These are phyloP conservation scores for Rhodomyrtus tomentosa DNA, from an alignment of 345 rosid genomes.

Conservation along the genomic window DNA sequence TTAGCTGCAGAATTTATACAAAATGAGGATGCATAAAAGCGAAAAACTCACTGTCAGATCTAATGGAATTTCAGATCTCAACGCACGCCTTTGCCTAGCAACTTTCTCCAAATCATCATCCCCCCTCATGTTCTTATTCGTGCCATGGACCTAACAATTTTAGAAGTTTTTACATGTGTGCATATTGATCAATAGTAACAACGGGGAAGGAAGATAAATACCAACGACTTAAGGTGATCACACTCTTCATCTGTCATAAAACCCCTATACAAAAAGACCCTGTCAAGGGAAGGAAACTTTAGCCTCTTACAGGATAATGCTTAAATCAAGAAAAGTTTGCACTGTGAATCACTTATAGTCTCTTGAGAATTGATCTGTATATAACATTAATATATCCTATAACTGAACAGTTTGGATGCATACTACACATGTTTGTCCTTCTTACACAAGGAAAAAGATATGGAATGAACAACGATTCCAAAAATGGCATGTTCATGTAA, in stretches of 20 bases:
- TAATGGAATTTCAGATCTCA: conserved; percentile 19
- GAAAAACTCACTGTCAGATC: conserved; percentile 28
- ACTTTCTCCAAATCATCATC: conserved; percentile 9
- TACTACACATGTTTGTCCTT: background rate
- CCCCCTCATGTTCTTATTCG: conserved; percentile 3
- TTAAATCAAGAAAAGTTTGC: background rate
- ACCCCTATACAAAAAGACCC: conserved; percentile 63
- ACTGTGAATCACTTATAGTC: background rate
- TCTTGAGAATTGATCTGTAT: background rate
- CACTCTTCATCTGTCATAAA: conserved; percentile 72
- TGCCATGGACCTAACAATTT: conserved; percentile 20
- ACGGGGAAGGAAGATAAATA: conserved; percentile 9
- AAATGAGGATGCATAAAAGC: background rate
- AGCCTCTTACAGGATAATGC: background rate
- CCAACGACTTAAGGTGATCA: conserved; percentile 61
- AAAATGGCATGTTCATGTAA: background rate
- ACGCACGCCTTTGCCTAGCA: conserved; percentile 14
- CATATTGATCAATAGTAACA: background rate
- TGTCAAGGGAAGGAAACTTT: conserved; percentile 14
- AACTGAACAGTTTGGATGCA: background rate
- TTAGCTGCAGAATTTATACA: background rate
- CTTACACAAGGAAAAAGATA: background rate
- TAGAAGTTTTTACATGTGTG: background rate
- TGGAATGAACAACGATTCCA: background rate
- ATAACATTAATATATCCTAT: background rate